Percentiles rank a stretch among this genome's conserved stretches.
These are phyloP conservation scores for Allium cepa DNA, from an alignment of 106 monocot genomes.

Conservation along the genomic window DNA sequence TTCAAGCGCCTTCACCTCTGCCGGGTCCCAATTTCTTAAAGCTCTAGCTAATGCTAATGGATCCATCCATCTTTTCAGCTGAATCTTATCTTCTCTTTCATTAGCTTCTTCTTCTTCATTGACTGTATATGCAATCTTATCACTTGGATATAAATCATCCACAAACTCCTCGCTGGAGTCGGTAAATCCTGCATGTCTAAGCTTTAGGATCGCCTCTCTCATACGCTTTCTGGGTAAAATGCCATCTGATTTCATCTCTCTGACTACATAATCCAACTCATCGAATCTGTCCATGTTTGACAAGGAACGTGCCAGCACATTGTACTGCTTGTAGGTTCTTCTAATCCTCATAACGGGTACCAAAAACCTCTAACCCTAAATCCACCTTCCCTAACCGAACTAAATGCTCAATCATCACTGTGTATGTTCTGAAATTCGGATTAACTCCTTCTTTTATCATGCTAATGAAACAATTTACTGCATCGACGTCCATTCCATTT, in stretches of 20 bases:
- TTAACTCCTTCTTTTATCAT: conserved; percentile 55
- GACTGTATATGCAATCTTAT: conserved; percentile 44
- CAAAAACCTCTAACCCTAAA: conserved; percentile 53
- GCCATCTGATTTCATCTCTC: conserved; percentile 59
- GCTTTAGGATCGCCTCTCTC: conserved; percentile 35
- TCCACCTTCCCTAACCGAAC: conserved; percentile 30
- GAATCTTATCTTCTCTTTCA: conserved; percentile 18
- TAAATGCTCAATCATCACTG: conserved; percentile 64
- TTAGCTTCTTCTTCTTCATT: conserved; percentile 4
- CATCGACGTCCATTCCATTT: conserved; percentile 23
- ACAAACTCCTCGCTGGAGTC: conserved; percentile 47
- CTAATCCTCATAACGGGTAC: conserved; percentile 50
- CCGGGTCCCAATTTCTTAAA: conserved; percentile 55
- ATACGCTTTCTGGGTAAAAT: conserved; percentile 42
- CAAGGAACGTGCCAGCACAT: conserved; percentile 44
- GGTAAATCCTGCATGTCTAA: conserved; percentile 39
- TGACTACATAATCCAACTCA: conserved; percentile 25
- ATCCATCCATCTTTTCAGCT: conserved; percentile 76
- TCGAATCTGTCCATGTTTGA: conserved; percentile 20
- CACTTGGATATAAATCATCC: conserved; percentile 35
- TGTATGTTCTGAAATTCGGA: conserved; percentile 83
- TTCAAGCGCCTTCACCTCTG: conserved; percentile 51
- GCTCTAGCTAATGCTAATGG: conserved; percentile 56
- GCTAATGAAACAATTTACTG: conserved; percentile 31
- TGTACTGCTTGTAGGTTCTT: conserved; percentile 64